A percentile compares a stretch with the other conserved stretches of the same genome.
Conservation (phyloP, 1,139 yeast genomes). For the Meyerozyma smithsonii region DNA sequence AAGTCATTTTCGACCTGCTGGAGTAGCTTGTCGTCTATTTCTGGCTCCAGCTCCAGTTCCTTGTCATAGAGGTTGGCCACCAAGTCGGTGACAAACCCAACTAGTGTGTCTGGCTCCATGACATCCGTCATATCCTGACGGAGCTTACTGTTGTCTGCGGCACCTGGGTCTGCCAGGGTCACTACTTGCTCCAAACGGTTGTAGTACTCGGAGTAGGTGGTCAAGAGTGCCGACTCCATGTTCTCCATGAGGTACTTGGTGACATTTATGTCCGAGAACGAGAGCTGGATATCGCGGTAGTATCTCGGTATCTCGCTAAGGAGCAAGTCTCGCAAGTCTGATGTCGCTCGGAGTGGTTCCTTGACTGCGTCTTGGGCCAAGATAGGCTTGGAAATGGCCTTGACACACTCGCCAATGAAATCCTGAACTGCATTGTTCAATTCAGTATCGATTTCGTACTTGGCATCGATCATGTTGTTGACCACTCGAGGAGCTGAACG, state of each 20-base stretch:
- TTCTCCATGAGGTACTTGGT: slow-evolving; percentile 30
- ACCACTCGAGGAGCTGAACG: slow-evolving; percentile 81
- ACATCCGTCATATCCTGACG: slow-evolving; percentile 28
- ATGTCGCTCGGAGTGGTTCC: slow-evolving; percentile 24
- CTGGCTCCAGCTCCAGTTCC: not conserved
- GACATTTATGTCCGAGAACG: slow-evolving; percentile 36
- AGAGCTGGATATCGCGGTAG: slow-evolving; percentile 44
- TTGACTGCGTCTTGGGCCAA: slow-evolving; percentile 14
- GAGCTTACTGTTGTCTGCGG: slow-evolving; percentile 8
- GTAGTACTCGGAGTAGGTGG: slow-evolving; percentile 43
- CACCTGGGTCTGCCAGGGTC: not conserved
- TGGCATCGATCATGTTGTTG: slow-evolving; percentile 81
- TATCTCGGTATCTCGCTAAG: slow-evolving; percentile 52
- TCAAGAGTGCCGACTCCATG: slow-evolving; percentile 48
- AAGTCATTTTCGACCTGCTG: not conserved
- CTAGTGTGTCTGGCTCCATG: slow-evolving; percentile 55
- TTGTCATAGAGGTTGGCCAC: slow-evolving; percentile 17
- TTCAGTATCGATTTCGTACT: slow-evolving; percentile 69
- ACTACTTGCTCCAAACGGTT: slow-evolving; percentile 15
- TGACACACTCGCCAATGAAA: slow-evolving; percentile 43
- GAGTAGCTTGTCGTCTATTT: not conserved
- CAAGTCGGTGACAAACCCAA: slow-evolving; percentile 44
- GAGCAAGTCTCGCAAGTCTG: slow-evolving; percentile 44
- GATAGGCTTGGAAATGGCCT: slow-evolving; percentile 31
- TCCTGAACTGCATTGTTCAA: slow-evolving; percentile 66